Conservation (phyloP, 306 rosid species). For the Prunus mongolica region DNA sequence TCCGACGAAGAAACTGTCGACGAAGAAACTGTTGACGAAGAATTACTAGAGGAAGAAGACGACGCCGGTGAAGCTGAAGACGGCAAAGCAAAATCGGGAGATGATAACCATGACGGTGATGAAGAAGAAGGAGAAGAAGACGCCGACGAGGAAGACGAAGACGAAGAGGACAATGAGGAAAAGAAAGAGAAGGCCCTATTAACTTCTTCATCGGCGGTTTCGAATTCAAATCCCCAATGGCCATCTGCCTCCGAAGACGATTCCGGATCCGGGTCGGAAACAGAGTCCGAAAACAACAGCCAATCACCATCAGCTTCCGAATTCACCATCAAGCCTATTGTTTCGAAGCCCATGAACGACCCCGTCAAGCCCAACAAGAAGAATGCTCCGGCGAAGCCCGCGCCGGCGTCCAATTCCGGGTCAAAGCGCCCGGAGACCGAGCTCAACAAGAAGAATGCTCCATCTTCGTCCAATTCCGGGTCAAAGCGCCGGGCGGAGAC, state of each 20-base stretch:
- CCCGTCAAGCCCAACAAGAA: conserved; percentile 18
- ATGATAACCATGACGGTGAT: neutral
- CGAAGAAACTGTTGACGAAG: conserved; percentile 15
- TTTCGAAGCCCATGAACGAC: conserved; percentile 25
- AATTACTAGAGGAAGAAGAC: conserved; percentile 20
- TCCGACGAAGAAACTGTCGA: conserved; percentile 18
- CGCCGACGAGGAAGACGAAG: neutral
- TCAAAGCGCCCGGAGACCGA: conserved; percentile 25
- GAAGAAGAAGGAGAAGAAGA: neutral
- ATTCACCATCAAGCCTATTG: conserved; percentile 49
- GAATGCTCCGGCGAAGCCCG: conserved; percentile 14
- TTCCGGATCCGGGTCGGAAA: conserved; percentile 28
- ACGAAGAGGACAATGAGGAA: neutral
- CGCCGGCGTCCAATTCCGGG: neutral
- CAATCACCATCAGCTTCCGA: conserved; percentile 40
- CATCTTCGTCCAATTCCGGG: conserved; percentile 1
- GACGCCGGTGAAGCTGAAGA: conserved; percentile 9
- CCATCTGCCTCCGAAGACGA: conserved; percentile 13
- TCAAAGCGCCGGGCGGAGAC: conserved; percentile 22
- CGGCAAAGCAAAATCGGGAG: conserved; percentile 10
- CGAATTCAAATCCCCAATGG: neutral
- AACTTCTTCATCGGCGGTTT: neutral
- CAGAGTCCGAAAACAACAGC: conserved; percentile 35
- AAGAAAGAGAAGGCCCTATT: neutral
- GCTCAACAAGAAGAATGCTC: conserved; percentile 3